These are phyloP conservation scores for Macroventuria anomochaeta DNA, from an alignment of 2,329 filamentous ascomycete species.

Conservation along the genomic window DNA sequence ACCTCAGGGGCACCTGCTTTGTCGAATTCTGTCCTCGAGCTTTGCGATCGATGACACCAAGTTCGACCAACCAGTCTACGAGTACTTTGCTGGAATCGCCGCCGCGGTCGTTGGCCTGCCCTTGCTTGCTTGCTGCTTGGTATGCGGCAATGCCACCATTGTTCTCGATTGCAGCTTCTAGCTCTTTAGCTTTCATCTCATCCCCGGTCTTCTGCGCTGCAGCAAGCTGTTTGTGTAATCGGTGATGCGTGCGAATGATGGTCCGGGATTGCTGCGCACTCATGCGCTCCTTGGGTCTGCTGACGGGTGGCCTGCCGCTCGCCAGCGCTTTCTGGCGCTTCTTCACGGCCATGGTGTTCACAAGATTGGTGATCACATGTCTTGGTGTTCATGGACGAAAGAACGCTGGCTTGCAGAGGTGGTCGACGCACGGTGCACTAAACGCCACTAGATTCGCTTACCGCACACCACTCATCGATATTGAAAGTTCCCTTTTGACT, in stretches of 20 bases:
- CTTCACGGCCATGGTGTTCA: conserved; percentile 40
- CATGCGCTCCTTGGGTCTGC: conserved; percentile 47
- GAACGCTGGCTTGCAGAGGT: not conserved
- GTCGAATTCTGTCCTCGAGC: conserved; percentile 7
- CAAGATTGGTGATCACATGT: conserved; percentile 7
- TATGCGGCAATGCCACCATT: conserved; percentile 66
- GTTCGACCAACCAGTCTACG: conserved; percentile 62
- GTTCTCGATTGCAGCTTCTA: conserved; percentile 60
- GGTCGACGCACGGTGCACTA: not conserved
- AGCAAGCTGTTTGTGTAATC: conserved; percentile 63
- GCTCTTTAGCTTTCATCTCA: conserved; percentile 45
- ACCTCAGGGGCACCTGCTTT: conserved; percentile 54
- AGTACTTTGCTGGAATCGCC: conserved; percentile 69
- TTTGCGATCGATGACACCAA: conserved; percentile 28
- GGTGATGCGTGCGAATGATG: conserved; percentile 66
- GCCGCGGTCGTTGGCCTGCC: conserved; percentile 65
- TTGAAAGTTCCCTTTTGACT: conserved; percentile 24
- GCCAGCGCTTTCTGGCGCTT: conserved; percentile 45
- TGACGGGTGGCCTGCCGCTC: conserved; percentile 42
- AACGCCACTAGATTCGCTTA: conserved; percentile 21
- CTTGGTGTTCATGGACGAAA: not conserved
- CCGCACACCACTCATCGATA: conserved; percentile 21
- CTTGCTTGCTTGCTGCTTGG: conserved; percentile 67
- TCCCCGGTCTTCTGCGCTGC: conserved; percentile 57
- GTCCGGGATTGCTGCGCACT: conserved; percentile 65